Conservation (phyloP, 306 rosid species). For the Senna tora region DNA sequence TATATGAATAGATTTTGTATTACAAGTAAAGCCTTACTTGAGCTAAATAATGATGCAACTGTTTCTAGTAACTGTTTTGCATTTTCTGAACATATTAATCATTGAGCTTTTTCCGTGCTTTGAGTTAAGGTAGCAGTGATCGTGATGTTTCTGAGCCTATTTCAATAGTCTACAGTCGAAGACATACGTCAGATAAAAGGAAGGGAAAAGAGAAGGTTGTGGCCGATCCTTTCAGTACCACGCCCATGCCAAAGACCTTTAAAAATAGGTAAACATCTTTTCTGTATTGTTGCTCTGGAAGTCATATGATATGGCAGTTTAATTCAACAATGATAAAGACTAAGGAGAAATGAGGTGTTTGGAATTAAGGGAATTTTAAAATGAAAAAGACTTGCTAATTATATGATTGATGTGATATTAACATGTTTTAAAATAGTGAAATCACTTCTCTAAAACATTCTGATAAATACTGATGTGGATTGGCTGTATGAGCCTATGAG, state of each 20-base stretch:
- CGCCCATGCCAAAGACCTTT: conserved; percentile 39
- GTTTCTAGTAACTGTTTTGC: neutral
- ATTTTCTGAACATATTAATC: conserved; percentile 1
- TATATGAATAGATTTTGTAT: neutral
- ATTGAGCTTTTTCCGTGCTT: neutral
- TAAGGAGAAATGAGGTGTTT: neutral
- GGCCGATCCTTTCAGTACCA: conserved; percentile 27
- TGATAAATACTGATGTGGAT: neutral
- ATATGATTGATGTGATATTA: neutral
- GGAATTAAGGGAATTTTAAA: neutral
- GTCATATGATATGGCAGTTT: neutral
- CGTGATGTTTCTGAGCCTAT: conserved; percentile 43
- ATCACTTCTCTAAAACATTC: neutral
- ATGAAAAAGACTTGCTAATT: neutral
- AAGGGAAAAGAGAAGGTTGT: conserved; percentile 47
- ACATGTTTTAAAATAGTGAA: neutral
- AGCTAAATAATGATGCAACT: neutral
- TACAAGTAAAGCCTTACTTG: neutral
- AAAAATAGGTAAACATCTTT: conserved; percentile 39
- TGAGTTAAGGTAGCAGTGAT: conserved; percentile 43
- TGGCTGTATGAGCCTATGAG: neutral
- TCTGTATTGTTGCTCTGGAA: neutral
- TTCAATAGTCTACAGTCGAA: conserved; percentile 46
- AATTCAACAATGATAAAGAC: neutral
- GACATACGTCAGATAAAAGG: conserved; percentile 38